phyloP scores from a whole-genome alignment of 768 basidiomycete genomes.

The Lepiota brunneoincarnata region DNA sequence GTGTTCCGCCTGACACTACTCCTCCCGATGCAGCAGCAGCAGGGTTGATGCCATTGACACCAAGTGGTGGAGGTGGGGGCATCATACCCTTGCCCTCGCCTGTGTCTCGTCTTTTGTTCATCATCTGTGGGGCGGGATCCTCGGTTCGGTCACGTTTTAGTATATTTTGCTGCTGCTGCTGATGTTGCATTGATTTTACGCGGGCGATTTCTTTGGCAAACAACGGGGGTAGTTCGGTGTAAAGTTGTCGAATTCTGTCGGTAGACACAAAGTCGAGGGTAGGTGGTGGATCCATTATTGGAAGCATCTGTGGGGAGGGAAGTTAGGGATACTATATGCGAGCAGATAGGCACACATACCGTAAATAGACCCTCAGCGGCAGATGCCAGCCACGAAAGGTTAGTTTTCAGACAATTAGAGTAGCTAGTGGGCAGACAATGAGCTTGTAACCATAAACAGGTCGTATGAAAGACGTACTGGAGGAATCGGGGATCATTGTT shows the following conservation, averaged over 20 bases:
- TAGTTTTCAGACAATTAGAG: slow-evolving; percentile 59
- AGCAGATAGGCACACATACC: slow-evolving; percentile 30
- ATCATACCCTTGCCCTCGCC: slow-evolving; percentile 58
- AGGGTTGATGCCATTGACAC: slow-evolving; percentile 26
- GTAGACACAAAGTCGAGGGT: slow-evolving; percentile 48
- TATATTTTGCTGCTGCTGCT: slow-evolving; percentile 23
- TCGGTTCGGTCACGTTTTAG: slow-evolving; percentile 66
- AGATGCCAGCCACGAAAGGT: slow-evolving; percentile 68
- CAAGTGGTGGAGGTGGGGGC: slow-evolving; percentile 34
- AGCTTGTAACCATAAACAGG: background rate
- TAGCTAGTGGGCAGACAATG: slow-evolving; percentile 40
- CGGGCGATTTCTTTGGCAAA: slow-evolving; percentile 64
- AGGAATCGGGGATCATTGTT: slow-evolving; percentile 15
- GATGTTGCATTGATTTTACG: slow-evolving; percentile 10
- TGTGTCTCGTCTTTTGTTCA: slow-evolving; percentile 66
- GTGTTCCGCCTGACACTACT: slow-evolving; percentile 14
- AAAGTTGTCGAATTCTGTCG: slow-evolving; percentile 65
- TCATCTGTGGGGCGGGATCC: slow-evolving; percentile 33
- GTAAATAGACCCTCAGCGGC: slow-evolving; percentile 56
- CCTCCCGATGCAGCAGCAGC: slow-evolving; percentile 14
- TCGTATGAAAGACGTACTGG: slow-evolving; percentile 10
- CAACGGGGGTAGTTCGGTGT: slow-evolving; percentile 53
- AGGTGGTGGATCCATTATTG: slow-evolving; percentile 45
- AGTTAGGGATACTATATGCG: slow-evolving; percentile 9
- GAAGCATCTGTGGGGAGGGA: slow-evolving; percentile 1